Evolutionary conservation across 257 asterid species (phyloP), one percentile per base, ranked within the genome.

Genomic region (Anisodus acutangulus): DNA sequence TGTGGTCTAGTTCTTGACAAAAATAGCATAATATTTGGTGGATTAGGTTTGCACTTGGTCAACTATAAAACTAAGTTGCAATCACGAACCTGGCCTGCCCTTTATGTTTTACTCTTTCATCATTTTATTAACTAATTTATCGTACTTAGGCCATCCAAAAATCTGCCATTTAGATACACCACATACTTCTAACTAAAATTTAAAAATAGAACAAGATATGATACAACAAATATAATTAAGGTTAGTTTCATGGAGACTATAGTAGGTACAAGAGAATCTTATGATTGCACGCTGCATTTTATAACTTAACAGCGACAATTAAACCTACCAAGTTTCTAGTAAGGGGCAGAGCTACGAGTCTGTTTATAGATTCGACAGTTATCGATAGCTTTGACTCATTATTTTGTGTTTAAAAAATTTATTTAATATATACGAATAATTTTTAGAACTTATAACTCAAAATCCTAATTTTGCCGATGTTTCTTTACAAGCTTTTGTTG

Each of bases 11-110:
- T 87, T 82, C 53, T 87, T 85, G 86, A 87, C 51, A 74, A 71
- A 31, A 12, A 54, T 85, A 51, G 80, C 60, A 63, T 43, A 81
- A 19, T 62, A 62, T 83, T 78, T 62, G 13, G 62, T 12, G 26
- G 45, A 53, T 47, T 41, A 41, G 45, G 26, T 78, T 69, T 66
- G 17, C 83, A 79, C 8, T 81, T 74, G 83, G 93, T 90, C 92
- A 91, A 84, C 87, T 67, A 12, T 71, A 62, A 57, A 87, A 37
- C 85, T 80, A 78, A 88, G 91, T 86, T 81, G 91, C 87, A 78
- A 80, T 82, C 91, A 90, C 87, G 88, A 87, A 85, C 86, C 94
- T 93, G 84, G 94, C 94, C 87, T 54, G 26, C 62, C 9, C 31
- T 17, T 49, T 15, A 59, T 15, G 54, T 15, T 43, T 43, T 74